A percentile compares a stretch with the other conserved stretches of the same genome.
Evolutionary conservation across 1,284 basidiomycete genomes (phyloP).

Genomic region (Melampsora abietis-canadensis): DNA sequence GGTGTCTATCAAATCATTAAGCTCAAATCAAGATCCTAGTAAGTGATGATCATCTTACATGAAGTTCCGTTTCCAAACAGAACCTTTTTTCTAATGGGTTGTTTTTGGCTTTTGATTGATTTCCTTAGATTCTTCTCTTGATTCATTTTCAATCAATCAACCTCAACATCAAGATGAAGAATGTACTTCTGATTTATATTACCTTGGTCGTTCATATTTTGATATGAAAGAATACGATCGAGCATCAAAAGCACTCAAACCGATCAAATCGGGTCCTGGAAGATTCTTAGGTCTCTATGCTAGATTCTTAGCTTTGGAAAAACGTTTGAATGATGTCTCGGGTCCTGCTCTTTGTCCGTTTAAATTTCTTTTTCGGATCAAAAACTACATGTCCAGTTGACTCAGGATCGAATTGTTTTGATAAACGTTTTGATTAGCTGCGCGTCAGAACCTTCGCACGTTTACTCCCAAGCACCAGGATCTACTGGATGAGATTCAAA

Average conservation of each 20-base stretch:
- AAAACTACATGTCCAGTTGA: background rate
- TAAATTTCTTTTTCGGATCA: background rate
- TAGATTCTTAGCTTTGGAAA: slow-evolving; percentile 64
- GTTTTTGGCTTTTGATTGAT: too few species aligned
- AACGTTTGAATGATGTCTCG: slow-evolving; percentile 56
- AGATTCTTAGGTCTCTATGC: slow-evolving; percentile 76
- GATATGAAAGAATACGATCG: slow-evolving; percentile 76
- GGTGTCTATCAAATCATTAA: slow-evolving; percentile 32
- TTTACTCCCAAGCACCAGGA: slow-evolving; percentile 60
- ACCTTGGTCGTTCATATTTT: slow-evolving; percentile 71
- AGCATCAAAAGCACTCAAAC: slow-evolving; percentile 64
- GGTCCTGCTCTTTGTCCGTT: slow-evolving; percentile 43
- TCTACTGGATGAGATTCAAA: slow-evolving; percentile 49
- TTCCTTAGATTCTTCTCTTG: too few species aligned
- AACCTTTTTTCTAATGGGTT: too few species aligned
- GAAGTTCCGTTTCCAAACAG: too few species aligned
- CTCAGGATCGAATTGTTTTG: background rate
- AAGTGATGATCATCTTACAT: background rate
- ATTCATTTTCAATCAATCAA: background rate
- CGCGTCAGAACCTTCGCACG: slow-evolving; percentile 63
- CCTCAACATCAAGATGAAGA: slow-evolving; percentile 38
- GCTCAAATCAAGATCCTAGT: slow-evolving; percentile 3
- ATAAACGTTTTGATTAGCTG: slow-evolving; percentile 64
- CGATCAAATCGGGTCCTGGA: slow-evolving; percentile 67
- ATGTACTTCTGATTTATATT: slow-evolving; percentile 58